Evolutionary conservation across 495 filamentous ascomycete species (phyloP).

Genomic region (Haplographium delicatum): DNA sequence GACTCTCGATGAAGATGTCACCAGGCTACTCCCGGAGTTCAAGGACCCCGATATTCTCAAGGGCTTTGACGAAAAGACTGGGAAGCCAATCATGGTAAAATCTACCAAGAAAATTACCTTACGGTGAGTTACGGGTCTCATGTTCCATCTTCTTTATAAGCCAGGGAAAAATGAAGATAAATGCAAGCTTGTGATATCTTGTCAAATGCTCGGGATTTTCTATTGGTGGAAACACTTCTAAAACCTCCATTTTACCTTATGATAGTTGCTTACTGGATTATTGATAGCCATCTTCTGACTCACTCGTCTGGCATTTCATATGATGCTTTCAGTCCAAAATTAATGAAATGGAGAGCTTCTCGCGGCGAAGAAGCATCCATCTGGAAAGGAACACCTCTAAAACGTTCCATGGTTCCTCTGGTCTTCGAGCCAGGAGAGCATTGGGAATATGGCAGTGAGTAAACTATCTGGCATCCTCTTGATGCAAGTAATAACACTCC

Average conservation of each 20-base stretch:
- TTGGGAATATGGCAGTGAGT: slow-evolving; percentile 39
- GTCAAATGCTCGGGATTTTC: too few relatives aligned
- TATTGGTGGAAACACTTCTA: too few relatives aligned
- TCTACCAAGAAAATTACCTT: slow-evolving; percentile 22
- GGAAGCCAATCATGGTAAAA: slow-evolving; percentile 10
- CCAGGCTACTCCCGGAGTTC: slow-evolving; percentile 25
- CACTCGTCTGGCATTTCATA: slow-evolving; percentile 17
- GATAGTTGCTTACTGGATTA: slow-evolving; percentile 3
- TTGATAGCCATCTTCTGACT: slow-evolving; percentile 19
- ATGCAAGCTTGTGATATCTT: too few relatives aligned
- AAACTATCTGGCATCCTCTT: background rate
- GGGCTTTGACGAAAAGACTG: slow-evolving; percentile 21
- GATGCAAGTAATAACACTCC: background rate
- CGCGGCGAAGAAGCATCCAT: background rate
- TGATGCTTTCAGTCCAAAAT: background rate
- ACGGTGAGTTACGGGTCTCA: background rate
- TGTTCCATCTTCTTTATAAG: too few relatives aligned
- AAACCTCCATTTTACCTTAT: too few relatives aligned
- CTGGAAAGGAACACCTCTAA: background rate
- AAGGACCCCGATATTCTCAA: slow-evolving; percentile 24
- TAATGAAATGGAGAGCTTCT: background rate
- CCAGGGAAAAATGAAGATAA: too few relatives aligned
- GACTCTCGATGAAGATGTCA: slow-evolving; percentile 22
- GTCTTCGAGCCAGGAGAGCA: slow-evolving; percentile 41
- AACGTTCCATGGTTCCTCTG: slow-evolving; percentile 29